Conservation (phyloP, 129 eudicot genomes). For the Solidago caesia region DNA sequence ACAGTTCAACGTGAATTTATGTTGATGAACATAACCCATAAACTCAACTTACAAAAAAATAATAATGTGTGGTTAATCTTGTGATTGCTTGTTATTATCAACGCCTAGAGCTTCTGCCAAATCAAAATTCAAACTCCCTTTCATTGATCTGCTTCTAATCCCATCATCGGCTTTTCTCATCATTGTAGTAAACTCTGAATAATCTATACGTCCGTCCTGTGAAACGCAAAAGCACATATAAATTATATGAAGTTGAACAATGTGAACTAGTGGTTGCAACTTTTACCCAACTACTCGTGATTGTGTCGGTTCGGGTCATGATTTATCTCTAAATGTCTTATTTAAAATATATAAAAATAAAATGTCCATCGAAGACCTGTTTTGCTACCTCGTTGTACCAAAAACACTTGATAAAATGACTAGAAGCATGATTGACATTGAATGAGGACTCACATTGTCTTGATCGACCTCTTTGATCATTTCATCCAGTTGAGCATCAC, state of each 20-base stretch:
- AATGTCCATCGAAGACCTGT: too few relatives aligned
- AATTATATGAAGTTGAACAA: slow-evolving; percentile 1
- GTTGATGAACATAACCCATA: slow-evolving; percentile 19
- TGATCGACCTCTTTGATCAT: slow-evolving; percentile 56
- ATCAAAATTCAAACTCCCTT: slow-evolving; percentile 41
- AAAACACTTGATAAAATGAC: not conserved
- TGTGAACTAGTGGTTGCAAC: not conserved
- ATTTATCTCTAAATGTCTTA: too few relatives aligned
- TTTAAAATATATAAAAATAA: too few relatives aligned
- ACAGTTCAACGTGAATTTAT: slow-evolving; percentile 21
- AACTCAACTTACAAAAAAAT: slow-evolving; percentile 10
- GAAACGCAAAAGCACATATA: not conserved
- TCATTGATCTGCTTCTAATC: slow-evolving; percentile 47
- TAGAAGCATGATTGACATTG: not conserved
- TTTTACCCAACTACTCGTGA: not conserved
- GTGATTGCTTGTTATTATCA: slow-evolving; percentile 18
- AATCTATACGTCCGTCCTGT: slow-evolving; percentile 67
- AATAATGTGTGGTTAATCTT: slow-evolving; percentile 13
- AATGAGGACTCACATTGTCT: slow-evolving; percentile 45
- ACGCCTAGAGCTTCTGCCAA: slow-evolving; percentile 50
- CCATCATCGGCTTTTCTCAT: slow-evolving; percentile 58
- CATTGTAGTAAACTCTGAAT: slow-evolving; percentile 59
- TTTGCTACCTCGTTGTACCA: too few relatives aligned
- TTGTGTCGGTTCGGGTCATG: not conserved
- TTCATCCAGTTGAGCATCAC: slow-evolving; percentile 45